These are phyloP conservation scores for Claviceps citrina DNA, from an alignment of 2,329 filamentous ascomycete genomes.

Conservation along the genomic window DNA sequence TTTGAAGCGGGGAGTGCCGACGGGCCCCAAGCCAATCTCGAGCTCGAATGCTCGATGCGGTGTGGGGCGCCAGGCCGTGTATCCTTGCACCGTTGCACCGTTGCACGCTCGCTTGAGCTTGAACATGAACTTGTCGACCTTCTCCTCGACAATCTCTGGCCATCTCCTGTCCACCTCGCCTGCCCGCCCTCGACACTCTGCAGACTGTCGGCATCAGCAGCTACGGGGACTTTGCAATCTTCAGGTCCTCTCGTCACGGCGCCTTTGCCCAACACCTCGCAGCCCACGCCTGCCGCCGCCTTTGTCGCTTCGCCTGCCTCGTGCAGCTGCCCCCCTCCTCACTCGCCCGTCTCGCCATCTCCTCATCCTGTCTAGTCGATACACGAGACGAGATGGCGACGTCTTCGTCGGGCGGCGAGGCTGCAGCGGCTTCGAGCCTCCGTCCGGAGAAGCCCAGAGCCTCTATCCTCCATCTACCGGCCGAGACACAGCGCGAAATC, in stretches of 20 bases:
- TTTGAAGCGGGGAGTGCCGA: too few relatives aligned
- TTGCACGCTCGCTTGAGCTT: too few relatives aligned
- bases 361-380: not conserved
- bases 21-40: too few relatives aligned
- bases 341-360: not conserved
- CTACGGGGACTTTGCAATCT: not conserved
- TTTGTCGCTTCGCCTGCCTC: not conserved
- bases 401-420: not conserved
- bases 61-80: too few relatives aligned
- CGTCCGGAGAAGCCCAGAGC: slow-evolving; percentile 9
- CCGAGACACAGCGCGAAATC: slow-evolving; percentile 34
- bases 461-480: slow-evolving; percentile 27
- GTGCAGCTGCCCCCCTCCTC: not conserved
- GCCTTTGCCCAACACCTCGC: not conserved
- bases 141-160: too few relatives aligned
- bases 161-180: not conserved
- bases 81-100: too few relatives aligned
- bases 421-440: not conserved
- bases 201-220: not conserved
- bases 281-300: not conserved
- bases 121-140: too few relatives aligned
- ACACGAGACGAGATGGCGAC: not conserved
- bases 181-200: not conserved
- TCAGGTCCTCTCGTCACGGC: not conserved
- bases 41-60: too few relatives aligned